Evolutionary conservation across 352 stramenopile species (phyloP).

Genomic region (Phytopythium montanum): DNA sequence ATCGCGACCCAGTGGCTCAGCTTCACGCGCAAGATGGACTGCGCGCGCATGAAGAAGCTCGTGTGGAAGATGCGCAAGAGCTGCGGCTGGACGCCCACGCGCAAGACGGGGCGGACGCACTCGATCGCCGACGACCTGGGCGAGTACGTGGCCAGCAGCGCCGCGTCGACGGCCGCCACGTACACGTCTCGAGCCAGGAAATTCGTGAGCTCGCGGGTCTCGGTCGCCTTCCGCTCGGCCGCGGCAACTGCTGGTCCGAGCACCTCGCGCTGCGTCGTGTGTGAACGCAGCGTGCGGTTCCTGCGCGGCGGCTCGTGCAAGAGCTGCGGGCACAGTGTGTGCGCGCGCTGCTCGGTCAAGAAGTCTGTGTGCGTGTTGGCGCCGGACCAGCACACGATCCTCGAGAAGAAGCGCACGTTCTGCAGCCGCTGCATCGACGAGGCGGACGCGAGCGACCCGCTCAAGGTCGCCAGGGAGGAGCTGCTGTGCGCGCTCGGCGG

Average conservation of each 20-base stretch:
- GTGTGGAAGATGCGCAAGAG: constrained; percentile 14
- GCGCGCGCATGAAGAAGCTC: constrained; percentile 27
- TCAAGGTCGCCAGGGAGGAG: constrained; percentile 21
- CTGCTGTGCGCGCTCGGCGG: constrained; percentile 5
- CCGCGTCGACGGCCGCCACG: background rate
- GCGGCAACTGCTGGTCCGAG: background rate
- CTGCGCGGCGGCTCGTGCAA: constrained; percentile 10
- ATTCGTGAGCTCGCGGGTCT: constrained; percentile 8
- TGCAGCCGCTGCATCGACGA: constrained; percentile 18
- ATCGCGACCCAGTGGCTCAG: constrained; percentile 12
- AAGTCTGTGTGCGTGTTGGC: constrained; percentile 32
- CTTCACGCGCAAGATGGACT: constrained; percentile 12
- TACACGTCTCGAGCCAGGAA: constrained; percentile 4
- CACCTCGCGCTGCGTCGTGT: background rate
- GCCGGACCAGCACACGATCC: constrained; percentile 25
- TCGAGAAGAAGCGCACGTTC: constrained; percentile 22
- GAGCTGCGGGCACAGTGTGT: constrained; percentile 28
- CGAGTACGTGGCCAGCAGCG: constrained; percentile 13
- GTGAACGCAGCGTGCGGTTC: constrained; percentile 5
- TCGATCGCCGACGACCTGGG: constrained; percentile 28
- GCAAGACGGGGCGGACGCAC: constrained; percentile 17
- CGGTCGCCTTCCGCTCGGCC: constrained; percentile 1
- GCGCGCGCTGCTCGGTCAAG: constrained; percentile 32
- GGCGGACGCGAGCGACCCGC: constrained; percentile 11
- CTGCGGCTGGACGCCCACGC: constrained; percentile 12